Evolutionary conservation across 345 rosid species (phyloP).

Genomic region (Cardamine occulta): DNA sequence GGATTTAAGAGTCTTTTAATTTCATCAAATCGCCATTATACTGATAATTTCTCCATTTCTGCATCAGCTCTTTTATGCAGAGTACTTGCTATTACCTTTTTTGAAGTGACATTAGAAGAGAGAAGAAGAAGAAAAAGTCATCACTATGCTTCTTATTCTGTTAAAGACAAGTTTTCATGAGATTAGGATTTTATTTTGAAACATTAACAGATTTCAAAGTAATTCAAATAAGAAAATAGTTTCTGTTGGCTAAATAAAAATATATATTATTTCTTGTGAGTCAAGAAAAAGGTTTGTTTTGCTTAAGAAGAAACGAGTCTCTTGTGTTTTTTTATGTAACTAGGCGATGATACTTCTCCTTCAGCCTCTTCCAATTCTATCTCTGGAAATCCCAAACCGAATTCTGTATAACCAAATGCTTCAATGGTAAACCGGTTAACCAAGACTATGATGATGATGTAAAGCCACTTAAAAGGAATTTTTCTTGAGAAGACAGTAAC

Average conservation of each 20-base stretch:
- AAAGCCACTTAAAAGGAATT: constrained; percentile 52
- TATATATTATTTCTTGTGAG: not conserved
- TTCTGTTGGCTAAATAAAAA: not conserved
- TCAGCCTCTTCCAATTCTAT: constrained; percentile 47
- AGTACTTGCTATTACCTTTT: constrained; percentile 86
- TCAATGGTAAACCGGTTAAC: constrained; percentile 46
- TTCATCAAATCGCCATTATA: constrained; percentile 13
- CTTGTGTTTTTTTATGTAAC: not conserved
- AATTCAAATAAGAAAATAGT: not conserved
- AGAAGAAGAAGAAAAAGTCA: constrained; percentile 22
- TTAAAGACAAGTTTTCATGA: constrained; percentile 17
- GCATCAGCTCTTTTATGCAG: constrained; percentile 87
- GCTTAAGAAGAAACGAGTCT: not conserved
- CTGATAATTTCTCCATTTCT: constrained; percentile 15
- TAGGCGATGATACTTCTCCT: constrained; percentile 55
- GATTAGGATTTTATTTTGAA: constrained; percentile 9
- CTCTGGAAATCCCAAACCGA: constrained; percentile 65
- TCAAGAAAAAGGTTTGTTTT: not conserved
- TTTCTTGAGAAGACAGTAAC: constrained; percentile 49
- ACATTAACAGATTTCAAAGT: constrained; percentile 6
- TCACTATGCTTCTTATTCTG: constrained; percentile 9
- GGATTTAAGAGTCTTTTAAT: not conserved
- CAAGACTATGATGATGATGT: constrained; percentile 34
- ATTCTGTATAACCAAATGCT: constrained; percentile 54
- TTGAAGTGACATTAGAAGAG: constrained; percentile 52